phyloP scores from a whole-genome alignment of 306 rosid species.

The Astragalus glycyphyllos region DNA sequence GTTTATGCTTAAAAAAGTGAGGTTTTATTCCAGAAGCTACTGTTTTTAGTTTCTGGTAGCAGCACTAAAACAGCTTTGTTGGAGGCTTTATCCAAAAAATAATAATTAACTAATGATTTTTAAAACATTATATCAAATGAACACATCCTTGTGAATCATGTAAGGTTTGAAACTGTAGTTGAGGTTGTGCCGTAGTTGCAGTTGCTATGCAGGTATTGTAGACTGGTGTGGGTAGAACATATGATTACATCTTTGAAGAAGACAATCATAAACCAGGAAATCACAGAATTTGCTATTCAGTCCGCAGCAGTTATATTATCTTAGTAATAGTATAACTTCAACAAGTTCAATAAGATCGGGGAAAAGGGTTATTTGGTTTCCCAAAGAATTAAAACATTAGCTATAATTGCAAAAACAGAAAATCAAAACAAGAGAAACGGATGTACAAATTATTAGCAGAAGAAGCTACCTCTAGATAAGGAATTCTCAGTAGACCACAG shows the following conservation, averaged over 20 bases:
- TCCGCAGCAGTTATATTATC: background rate
- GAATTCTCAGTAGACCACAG: conserved; percentile 5
- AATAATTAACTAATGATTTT: background rate
- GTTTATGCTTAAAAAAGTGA: background rate
- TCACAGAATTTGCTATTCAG: background rate
- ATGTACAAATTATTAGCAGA: conserved; percentile 9
- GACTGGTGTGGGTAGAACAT: background rate
- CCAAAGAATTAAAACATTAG: conserved; percentile 18
- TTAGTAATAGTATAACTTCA: background rate
- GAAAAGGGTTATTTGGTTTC: background rate
- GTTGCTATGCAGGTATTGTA: background rate
- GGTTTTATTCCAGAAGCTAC: background rate
- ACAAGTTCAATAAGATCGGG: conserved; percentile 9
- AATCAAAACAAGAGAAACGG: background rate
- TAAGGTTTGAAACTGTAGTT: background rate
- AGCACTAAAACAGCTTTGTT: background rate
- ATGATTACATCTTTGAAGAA: conserved; percentile 8
- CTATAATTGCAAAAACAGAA: background rate
- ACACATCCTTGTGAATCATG: background rate
- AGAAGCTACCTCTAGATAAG: background rate
- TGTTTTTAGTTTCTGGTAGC: background rate
- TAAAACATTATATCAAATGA: background rate
- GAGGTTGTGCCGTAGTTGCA: background rate
- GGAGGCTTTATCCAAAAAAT: background rate
- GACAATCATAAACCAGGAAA: conserved; percentile 1